Evolutionary conservation across 805 yeast species (phyloP), one percentile per base, ranked within the genome.

Genomic region (Monosporozyma siamensis): DNA sequence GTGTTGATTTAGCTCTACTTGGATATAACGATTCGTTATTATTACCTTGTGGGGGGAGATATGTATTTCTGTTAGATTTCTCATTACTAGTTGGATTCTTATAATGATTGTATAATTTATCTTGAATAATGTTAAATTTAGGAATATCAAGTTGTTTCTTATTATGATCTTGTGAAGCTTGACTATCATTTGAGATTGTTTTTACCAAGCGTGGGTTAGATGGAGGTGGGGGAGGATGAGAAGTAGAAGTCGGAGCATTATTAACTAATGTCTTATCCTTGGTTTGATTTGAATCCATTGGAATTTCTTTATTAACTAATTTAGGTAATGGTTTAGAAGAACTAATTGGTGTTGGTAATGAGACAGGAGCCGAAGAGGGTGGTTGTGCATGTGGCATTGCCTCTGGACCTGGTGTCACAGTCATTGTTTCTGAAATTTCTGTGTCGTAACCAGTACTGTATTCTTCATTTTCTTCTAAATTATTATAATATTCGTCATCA

Each of bases 401-500:
- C 11, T 29, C 39, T n/a, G 51, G 44, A 4, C 36, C 35, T 6
- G 32, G 18, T 9, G 42, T 38, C 5, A 20, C 15, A 15, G 39
- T 31, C 15, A 44, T 39, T 12, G 27, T 31, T 23, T 45, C 40
- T 41, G 46, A 30, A 12, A 40, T 39, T 21, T 58, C 66, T 20
- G 68, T 76, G 34, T 70, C 73, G 34, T 49, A 47, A 12, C 43
- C 49, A 29, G 32, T 29, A 24, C 30, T 35, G 24, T 35, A 23
- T 11, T 39, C 26, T 18, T 25, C 31, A 22, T 46, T 49, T 22
- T 71, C 75, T 25, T 68, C 64, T n/a, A n/a, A n/a, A 23, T 61
- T 48, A 32, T 66, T 70, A 41, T 70, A 65, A 40, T 63, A 58
- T 48, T 84, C 94, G 51, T 86, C 95, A 63, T 89, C 96, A 46